phyloP scores from a whole-genome alignment of 345 rosid species.

The Aquilaria sinensis region DNA sequence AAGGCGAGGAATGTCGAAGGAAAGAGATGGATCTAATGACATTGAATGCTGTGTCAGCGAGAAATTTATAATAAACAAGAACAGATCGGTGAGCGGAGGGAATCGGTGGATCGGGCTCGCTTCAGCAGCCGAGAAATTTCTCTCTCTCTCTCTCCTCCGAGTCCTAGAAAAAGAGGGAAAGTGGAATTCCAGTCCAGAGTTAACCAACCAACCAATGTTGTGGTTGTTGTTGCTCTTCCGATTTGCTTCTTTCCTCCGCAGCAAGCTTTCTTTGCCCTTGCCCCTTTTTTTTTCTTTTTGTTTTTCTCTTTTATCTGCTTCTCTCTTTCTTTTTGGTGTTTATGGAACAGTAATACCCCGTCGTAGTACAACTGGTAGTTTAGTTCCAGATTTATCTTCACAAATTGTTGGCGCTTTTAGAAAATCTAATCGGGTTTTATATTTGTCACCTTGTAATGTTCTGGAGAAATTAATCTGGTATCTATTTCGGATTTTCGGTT shows the following conservation, averaged over 20 bases:
- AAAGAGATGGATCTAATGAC: constrained; percentile 36
- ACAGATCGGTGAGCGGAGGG: constrained; percentile 26
- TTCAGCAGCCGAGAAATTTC: constrained; percentile 2
- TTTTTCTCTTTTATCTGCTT: background rate
- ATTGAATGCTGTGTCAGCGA: constrained; percentile 16
- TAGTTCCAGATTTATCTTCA: no score
- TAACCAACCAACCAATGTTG: no score
- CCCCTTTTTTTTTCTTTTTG: constrained; percentile 2
- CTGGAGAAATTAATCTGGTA: no score
- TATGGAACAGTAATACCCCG: no score
- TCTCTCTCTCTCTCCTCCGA: constrained; percentile 24
- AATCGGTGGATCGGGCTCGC: background rate
- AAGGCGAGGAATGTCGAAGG: constrained; percentile 20
- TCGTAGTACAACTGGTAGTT: no score
- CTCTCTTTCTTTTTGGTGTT: background rate
- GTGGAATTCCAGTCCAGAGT: background rate
- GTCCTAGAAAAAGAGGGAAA: constrained; percentile 12
- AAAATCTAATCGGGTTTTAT: no score
- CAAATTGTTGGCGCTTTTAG: no score
- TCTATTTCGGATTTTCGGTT: no score
- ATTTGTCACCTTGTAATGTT: no score
- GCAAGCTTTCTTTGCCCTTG: constrained; percentile 24
- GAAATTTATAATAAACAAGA: background rate
- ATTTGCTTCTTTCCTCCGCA: constrained; percentile 34
- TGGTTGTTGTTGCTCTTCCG: constrained; percentile 18